These are phyloP conservation scores for Pterothamnion heteromorphum DNA, from an alignment of 31 red algal species.

Conservation along the genomic window DNA sequence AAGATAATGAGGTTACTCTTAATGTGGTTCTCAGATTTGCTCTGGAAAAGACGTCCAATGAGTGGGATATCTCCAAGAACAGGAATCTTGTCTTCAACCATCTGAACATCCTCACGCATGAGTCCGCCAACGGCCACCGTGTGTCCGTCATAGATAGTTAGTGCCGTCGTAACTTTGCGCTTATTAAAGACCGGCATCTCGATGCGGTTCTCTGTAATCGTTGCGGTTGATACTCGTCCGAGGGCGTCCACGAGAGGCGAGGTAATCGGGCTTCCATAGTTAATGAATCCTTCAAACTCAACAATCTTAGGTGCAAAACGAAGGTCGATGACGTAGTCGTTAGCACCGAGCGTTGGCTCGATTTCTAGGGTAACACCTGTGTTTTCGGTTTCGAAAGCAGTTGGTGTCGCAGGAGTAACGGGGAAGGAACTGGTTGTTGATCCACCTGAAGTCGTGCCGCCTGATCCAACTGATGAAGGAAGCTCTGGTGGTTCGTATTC, in stretches of 20 bases:
- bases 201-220: not conserved
- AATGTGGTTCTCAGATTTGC: not conserved
- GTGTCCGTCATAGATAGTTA: not conserved
- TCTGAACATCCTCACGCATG: not conserved
- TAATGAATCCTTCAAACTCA: constrained; percentile 5
- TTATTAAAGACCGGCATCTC: not conserved
- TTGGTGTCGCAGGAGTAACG: not conserved
- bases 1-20: not conserved
- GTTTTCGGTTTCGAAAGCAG: not conserved
- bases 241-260: not conserved
- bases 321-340: too few relatives aligned
- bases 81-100: not conserved
- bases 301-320: not conserved
- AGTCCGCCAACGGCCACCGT: not conserved
- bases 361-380: not conserved
- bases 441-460: not conserved
- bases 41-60: not conserved
- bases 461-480: not conserved
- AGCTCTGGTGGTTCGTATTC: not conserved
- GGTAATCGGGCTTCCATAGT: not conserved
- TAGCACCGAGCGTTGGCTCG: not conserved
- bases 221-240: not conserved
- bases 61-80: not conserved
- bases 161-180: not conserved
- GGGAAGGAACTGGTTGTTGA: not conserved